Base-by-base conservation (phyloP, 2,329 filamentous ascomycete species). In the Cladosporium sp. region DNA sequence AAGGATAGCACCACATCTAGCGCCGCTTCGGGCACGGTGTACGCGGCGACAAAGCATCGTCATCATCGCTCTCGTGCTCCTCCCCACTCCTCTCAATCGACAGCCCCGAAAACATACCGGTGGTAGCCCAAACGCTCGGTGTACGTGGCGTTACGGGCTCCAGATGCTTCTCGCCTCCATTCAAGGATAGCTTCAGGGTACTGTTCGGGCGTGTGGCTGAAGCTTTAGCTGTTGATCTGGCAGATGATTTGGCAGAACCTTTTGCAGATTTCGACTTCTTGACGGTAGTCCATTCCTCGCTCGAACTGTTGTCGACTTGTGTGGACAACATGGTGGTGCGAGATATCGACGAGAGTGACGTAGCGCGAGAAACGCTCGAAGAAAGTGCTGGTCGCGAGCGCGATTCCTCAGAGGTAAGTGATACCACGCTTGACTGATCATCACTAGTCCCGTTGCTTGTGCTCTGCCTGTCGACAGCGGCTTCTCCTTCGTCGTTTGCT, bases 81-180 rank as follows among this genome's bases (percentile, higher is more conserved):
- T 51, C 20, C 11, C n/a, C 49, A 11, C 9, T 34, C 6, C n/a
- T 30, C 15, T 8, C 49, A 17, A 39, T 20, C 17, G 49, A 37
- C 36, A 51, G 36, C 34, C 22, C 37, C 9, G 34, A 19, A 19
- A 51, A 39, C 19, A 12, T 20, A 25, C 25, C 25, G 25, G 25
- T 3, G 25, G 25, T 6, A 15, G 34, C 37, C 49, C 15, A 22
- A 14, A 12, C 30, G 12, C 12, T 51, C 34, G 49, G 49, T 34
- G 49, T 51, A n/a, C 49, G 34, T 36, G 34, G 49, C 14, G 30
- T 6, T 34, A 25, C 37, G 17, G 47, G 12, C n/a, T 37, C 19
- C 6, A 67, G 54, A 30, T 66, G 65, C 25, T 60, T 55, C 34
- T 65, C 55, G n/a, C 65, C 65, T 30, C 61, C 61, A 34, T 67